Percentiles rank a stretch among this genome's conserved stretches.
Evolutionary conservation across 306 rosid species (phyloP).

Genomic region (Citrullus colocynthis): DNA sequence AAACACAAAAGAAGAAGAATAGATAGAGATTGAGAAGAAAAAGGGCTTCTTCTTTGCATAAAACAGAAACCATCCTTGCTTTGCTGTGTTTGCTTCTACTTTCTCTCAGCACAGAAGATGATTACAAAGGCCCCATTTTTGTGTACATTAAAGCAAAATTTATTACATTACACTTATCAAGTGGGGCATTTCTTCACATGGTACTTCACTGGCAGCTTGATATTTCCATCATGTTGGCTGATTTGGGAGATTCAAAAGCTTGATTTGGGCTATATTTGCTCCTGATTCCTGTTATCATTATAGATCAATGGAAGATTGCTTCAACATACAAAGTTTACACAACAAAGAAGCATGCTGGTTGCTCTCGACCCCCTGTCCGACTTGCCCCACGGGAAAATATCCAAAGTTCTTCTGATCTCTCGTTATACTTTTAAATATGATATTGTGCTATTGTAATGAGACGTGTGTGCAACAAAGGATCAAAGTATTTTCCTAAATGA

Average conservation of each 20-base stretch:
- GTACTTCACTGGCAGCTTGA: slow-evolving; percentile 16
- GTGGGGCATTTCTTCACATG: slow-evolving; percentile 44
- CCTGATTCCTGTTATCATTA: slow-evolving; percentile 7
- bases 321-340: background rate
- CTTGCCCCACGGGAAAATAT: background rate
- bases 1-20: background rate
- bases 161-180: background rate
- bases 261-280: slow-evolving; percentile 16
- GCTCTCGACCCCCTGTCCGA: background rate
- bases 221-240: slow-evolving; percentile 35
- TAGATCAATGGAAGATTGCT: background rate
- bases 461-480: background rate
- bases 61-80: slow-evolving; percentile 9
- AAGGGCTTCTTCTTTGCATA: background rate
- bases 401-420: background rate
- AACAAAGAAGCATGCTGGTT: background rate
- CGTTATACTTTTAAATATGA: background rate
- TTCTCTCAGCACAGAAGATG: slow-evolving; percentile 28
- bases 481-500: background rate
- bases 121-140: slow-evolving; percentile 35
- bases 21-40: background rate
- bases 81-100: slow-evolving; percentile 49
- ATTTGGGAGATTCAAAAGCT: slow-evolving; percentile 30
- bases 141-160: slow-evolving; percentile 14
- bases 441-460: background rate